A percentile compares a stretch with the other conserved stretches of the same genome.
Evolutionary conservation across 306 rosid genomes (phyloP).

Genomic region (Inga laurina): DNA sequence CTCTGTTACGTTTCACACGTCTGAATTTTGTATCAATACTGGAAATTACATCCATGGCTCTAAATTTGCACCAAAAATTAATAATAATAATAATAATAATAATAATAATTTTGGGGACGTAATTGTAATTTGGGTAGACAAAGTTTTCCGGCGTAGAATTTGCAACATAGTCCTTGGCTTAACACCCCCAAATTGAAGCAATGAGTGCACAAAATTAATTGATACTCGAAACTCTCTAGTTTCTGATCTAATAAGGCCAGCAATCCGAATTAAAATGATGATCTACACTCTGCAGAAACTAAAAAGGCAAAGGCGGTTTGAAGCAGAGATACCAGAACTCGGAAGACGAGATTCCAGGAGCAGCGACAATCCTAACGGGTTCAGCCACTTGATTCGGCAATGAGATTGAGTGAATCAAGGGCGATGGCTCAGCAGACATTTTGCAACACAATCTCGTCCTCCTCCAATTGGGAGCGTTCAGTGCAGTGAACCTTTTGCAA

Average conservation of each 20-base stretch:
- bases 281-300: not conserved
- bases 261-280: not conserved
- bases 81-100: not conserved
- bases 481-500: conserved; percentile 27
- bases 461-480: conserved; percentile 21
- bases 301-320: not conserved
- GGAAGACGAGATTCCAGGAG: conserved; percentile 65
- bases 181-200: too few relatives aligned
- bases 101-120: not conserved
- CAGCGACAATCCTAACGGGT: conserved; percentile 74
- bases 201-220: conserved; percentile 8
- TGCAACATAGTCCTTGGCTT: not conserved
- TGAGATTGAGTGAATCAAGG: conserved; percentile 55
- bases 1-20: not conserved
- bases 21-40: not conserved
- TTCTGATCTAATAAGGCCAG: not conserved
- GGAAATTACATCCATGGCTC: not conserved
- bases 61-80: not conserved
- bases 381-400: conserved; percentile 53
- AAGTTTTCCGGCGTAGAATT: not conserved
- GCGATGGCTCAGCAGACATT: conserved; percentile 62
- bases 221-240: not conserved
- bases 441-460: conserved; percentile 41
- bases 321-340: conserved; percentile 61
- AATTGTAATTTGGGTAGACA: not conserved